Evolutionary conservation across 169 alveolate species (phyloP).

Genomic region (Amoebophrya sp.): DNA sequence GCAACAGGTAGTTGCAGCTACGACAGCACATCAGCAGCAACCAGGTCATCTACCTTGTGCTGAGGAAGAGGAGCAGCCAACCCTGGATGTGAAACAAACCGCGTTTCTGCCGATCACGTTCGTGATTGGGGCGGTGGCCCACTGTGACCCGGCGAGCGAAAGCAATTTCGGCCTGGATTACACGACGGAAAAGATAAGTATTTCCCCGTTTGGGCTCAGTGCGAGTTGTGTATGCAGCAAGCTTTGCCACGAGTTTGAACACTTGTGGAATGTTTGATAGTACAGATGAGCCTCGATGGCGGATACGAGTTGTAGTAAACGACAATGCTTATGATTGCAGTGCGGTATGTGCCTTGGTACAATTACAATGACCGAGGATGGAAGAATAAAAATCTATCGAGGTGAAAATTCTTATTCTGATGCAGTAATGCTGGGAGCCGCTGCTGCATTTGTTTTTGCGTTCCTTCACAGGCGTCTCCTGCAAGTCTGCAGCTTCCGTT

Average conservation of each 20-base stretch:
- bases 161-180: conserved; percentile 40
- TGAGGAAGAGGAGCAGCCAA: conserved; percentile 19
- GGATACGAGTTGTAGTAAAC: too few species aligned
- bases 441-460: too few species aligned
- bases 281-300: too few species aligned
- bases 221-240: conserved; percentile 55
- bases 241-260: conserved; percentile 55
- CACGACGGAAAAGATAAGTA: conserved; percentile 52
- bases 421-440: too few species aligned
- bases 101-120: conserved; percentile 45
- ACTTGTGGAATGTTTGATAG: conserved; percentile 53
- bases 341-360: too few species aligned
- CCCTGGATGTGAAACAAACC: background rate
- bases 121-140: conserved; percentile 60
- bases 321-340: too few species aligned
- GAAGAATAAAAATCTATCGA: too few species aligned
- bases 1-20: too few species aligned
- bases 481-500: too few species aligned
- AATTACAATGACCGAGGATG: too few species aligned
- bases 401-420: too few species aligned
- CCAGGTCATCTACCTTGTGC: conserved; percentile 22
- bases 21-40: background rate
- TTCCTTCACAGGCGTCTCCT: too few species aligned
- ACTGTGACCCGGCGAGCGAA: conserved; percentile 54
- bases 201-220: conserved; percentile 55